Evolutionary conservation across 257 asterid species (phyloP).

Genomic region (Solanum acaule): DNA sequence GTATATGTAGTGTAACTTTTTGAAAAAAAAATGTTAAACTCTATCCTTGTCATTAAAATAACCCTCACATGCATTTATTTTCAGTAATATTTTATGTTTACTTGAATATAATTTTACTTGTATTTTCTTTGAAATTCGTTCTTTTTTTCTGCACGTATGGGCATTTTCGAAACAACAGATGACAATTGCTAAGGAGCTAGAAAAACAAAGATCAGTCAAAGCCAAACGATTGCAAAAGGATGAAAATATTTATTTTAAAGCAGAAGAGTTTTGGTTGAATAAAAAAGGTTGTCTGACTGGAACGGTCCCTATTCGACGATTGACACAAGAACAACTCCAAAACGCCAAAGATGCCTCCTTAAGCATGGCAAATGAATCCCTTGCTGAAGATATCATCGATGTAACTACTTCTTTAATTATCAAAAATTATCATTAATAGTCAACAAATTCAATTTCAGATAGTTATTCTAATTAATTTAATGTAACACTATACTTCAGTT

Average conservation of each 20-base stretch:
- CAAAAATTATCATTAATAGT: no score
- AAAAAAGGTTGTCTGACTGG: not conserved
- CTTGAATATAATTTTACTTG: not conserved
- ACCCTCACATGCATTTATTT: no score
- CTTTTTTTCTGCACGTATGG: not conserved
- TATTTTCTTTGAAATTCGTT: not conserved
- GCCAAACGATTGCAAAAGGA: not conserved
- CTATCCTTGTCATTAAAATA: no score
- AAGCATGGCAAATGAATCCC: not conserved
- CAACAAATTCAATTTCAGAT: no score
- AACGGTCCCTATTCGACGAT: not conserved
- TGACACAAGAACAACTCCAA: not conserved
- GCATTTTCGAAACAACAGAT: not conserved
- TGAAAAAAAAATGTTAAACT: no score
- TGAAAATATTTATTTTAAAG: not conserved
- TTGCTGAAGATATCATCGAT: not conserved
- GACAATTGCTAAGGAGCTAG: not conserved
- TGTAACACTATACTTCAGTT: no score
- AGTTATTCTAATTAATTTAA: no score
- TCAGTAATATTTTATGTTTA: not conserved
- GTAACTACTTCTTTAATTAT: not conserved
- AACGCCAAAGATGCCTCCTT: not conserved
- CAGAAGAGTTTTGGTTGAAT: not conserved
- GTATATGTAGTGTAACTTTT: no score
- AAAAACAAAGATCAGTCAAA: not conserved